phyloP scores from a whole-genome alignment of 2,329 filamentous ascomycete species.

The Fusarium proliferatum region DNA sequence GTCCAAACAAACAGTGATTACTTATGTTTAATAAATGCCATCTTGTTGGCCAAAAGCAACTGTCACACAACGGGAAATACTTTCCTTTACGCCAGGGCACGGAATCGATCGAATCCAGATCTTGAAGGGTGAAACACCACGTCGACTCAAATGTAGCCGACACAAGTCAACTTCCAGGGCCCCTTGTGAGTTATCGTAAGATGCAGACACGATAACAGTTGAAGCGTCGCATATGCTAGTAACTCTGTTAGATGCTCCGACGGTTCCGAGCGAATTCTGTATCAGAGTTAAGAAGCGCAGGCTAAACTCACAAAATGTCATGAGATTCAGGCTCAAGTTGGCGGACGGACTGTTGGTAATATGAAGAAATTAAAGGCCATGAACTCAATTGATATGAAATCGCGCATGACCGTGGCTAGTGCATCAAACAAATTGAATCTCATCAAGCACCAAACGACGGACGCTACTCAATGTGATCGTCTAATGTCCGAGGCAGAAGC shows the following conservation, averaged over 20 bases:
- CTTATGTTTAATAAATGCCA: neutral
- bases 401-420: constrained; percentile 30
- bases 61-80: constrained; percentile 14
- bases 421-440: constrained; percentile 36
- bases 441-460: constrained; percentile 20
- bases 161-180: neutral
- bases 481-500: constrained; percentile 14
- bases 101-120: constrained; percentile 29
- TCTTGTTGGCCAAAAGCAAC: neutral
- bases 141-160: neutral
- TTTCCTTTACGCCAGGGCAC: neutral
- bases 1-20: neutral
- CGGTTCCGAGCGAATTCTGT: constrained; percentile 2
- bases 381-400: constrained; percentile 10
- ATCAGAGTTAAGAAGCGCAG: neutral
- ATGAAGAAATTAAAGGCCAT: constrained; percentile 31
- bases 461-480: constrained; percentile 10
- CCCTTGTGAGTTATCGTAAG: constrained; percentile 29
- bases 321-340: neutral
- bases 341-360: neutral
- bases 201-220: constrained; percentile 21
- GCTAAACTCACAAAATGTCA: neutral
- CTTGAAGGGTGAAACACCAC: constrained; percentile 33
- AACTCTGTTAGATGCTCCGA: neutral
- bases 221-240: constrained; percentile 3